Evolutionary conservation across 2,329 filamentous ascomycete genomes (phyloP), one percentile per base, ranked within the genome.

Genomic region (Periconia digitata): DNA sequence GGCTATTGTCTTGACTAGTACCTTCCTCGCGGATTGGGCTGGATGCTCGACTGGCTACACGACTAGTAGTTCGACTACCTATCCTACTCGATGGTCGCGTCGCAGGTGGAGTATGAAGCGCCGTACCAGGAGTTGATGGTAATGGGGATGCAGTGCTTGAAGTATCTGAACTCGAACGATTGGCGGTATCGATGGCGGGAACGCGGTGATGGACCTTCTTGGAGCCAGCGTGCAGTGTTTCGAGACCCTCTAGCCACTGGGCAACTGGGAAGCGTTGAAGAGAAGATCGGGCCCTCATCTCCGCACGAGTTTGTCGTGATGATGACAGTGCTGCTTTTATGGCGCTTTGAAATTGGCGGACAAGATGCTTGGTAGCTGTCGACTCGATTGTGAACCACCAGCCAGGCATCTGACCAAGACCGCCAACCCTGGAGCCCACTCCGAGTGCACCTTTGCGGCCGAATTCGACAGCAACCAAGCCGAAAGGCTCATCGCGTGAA

Each of bases 351-450:
- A 87, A 86, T 62, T 87, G 85, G 39, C 81, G 79, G 45, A 86
- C 73, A 37, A 86, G 70, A 70, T 87, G 84, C 37, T 77, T 77
- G 0, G 83, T 84, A 1, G 81, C 81, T 6, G 78, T 83, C 0
- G 82, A 85, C 63, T 87, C 85, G 47, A 87, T 80, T 0, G 84
- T 86, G 64, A 82, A 87, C 84, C 84, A 87, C 80, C 84, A 86
- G 20, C 85, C 85, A 17, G 85, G 85, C 84, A 87, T 86, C 61
- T 85, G 81, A n/a, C 84, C 60, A 15, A 87, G 75, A 46, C 84
- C 85, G 55, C 84, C 84, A 32, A 87, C 85, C 45, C 83, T 76
- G 32, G 84, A 82, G 39, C 84, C 85, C 47, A 87, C 82, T 56
- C 84, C 84, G 37, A 87, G 75, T 17, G 84, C 85, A 58, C 84